Evolutionary conservation across 1,284 basidiomycete species (phyloP), one percentile per base, ranked within the genome.

Genomic region (Cystobasidiaceae sp.): DNA sequence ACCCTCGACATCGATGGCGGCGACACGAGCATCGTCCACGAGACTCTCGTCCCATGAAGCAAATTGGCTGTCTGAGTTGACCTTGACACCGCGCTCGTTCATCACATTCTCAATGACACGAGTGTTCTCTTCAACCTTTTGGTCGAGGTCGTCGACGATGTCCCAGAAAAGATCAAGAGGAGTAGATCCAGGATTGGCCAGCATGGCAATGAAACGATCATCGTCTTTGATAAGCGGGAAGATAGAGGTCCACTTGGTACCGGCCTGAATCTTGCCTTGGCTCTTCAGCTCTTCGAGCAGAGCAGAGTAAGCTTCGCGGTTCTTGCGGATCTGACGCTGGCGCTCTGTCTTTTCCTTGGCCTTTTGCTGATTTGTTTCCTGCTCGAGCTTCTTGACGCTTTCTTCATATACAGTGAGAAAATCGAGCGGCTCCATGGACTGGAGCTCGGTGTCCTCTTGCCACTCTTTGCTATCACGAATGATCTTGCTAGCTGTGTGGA

Each of bases 111-210:
- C 60, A 28, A 67, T 51, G 37, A 67, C 37, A 3, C 66, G 51
- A 11, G 60, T 56, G 71, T 89, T 88, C 25, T 82, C 81, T 69
- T 94, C 92, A 11, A 96, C 82, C 70, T 86, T 83, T 72, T 91
- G 86, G 72, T 92, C 90, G 3, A 97, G 81, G 41, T 82, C 82
- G 77, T 98, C 94, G 44, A 97, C 86, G 4, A 83, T 76, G 75
- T 98, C 94, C 90, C 91, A 97, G 79, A 97, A 98, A 9, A 98
- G 82, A 70, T 98, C 94, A 44, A 98, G 81, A 0, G 94, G 92
- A 69, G 88, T 91, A 2, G 90, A 94, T 13, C 96, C 96, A 3
- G 90, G 88, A 73, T 89, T 88, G 1, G 93, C 93, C 5, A 97
- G 84, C 75, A 97, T 84, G 66, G 84, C 81, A 32, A 86, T 80